Percentiles rank a stretch among this genome's conserved stretches.
Conservation (phyloP, 495 filamentous ascomycete species). For the Aspergillus avenaceus region DNA sequence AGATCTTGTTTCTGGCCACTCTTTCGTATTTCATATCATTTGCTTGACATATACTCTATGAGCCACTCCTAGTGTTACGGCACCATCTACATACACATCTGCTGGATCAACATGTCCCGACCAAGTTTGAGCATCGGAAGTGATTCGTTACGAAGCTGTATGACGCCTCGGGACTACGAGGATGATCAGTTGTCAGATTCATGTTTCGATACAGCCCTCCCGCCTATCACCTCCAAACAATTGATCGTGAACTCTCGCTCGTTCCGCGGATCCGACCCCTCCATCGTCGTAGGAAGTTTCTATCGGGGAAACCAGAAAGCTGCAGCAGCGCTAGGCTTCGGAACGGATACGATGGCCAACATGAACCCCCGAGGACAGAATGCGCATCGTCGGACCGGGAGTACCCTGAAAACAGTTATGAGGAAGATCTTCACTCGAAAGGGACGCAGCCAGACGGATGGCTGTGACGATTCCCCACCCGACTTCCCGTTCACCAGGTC, state of each 20-base stretch:
- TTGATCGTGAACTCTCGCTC: conserved; percentile 12
- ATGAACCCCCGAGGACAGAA: conserved; percentile 22
- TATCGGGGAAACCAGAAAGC: conserved; percentile 3
- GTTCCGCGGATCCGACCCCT: conserved; percentile 4
- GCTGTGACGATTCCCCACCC: conserved; percentile 19
- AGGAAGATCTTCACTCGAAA: conserved; percentile 44
- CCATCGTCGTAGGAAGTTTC: conserved; percentile 7
- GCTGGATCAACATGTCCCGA: conserved; percentile 1
- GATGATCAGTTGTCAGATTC: conserved; percentile 1
- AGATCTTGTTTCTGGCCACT: neutral
- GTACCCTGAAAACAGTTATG: conserved; percentile 46
- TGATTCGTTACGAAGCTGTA: neutral
- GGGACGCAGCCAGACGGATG: conserved; percentile 35
- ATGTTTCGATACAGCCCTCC: conserved; percentile 15
- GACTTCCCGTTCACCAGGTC: conserved; percentile 11
- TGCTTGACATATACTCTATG: no score
- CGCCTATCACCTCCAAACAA: conserved; percentile 22
- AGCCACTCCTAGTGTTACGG: no score
- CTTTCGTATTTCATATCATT: neutral
- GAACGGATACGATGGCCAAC: conserved; percentile 16
- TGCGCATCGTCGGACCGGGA: conserved; percentile 40
- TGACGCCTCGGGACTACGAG: no score
- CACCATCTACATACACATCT: no score
- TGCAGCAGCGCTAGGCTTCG: conserved; percentile 1
- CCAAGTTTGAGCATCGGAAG: conserved; percentile 4